Conservation (phyloP, 352 stramenopile genomes). For the Phytophthora pluvialis region DNA sequence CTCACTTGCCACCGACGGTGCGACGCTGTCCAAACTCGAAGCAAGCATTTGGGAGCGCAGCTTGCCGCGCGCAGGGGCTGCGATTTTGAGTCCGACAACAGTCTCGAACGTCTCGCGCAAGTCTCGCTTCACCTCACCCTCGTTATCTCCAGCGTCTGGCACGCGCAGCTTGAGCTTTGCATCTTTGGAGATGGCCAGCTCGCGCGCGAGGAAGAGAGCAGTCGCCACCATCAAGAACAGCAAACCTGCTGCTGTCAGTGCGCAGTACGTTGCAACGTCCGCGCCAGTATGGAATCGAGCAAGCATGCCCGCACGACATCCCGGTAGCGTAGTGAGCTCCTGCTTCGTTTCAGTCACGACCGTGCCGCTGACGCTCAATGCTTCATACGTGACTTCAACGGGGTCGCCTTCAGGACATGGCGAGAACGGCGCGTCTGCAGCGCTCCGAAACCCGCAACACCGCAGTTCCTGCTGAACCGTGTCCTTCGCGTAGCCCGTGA, state of each 20-base stretch:
- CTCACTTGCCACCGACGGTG: slow-evolving; percentile 54
- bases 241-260: slow-evolving; percentile 37
- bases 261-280: slow-evolving; percentile 50
- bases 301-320: slow-evolving; percentile 66
- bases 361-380: slow-evolving; percentile 61
- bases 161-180: slow-evolving; percentile 74
- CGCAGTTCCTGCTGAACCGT: slow-evolving; percentile 68
- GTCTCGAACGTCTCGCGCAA: slow-evolving; percentile 71
- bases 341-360: slow-evolving; percentile 51
- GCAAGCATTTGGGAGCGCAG: slow-evolving; percentile 67
- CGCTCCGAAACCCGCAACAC: slow-evolving; percentile 70
- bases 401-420: slow-evolving; percentile 59
- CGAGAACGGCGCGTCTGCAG: slow-evolving; percentile 47
- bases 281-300: slow-evolving; percentile 51
- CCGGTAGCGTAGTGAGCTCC: slow-evolving; percentile 53
- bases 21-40: slow-evolving; percentile 61
- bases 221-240: slow-evolving; percentile 49
- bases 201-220: slow-evolving; percentile 63
- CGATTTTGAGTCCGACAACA: slow-evolving; percentile 76
- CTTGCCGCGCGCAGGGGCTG: slow-evolving; percentile 66
- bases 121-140: slow-evolving; percentile 27
- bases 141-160: slow-evolving; percentile 12
- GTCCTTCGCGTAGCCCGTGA: slow-evolving; percentile 49
- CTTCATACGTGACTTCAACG: slow-evolving; percentile 65
- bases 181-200: slow-evolving; percentile 71